Evolutionary conservation across 192 early-diverging fungal species (phyloP).

Genomic region (Entomortierella parvispora): DNA sequence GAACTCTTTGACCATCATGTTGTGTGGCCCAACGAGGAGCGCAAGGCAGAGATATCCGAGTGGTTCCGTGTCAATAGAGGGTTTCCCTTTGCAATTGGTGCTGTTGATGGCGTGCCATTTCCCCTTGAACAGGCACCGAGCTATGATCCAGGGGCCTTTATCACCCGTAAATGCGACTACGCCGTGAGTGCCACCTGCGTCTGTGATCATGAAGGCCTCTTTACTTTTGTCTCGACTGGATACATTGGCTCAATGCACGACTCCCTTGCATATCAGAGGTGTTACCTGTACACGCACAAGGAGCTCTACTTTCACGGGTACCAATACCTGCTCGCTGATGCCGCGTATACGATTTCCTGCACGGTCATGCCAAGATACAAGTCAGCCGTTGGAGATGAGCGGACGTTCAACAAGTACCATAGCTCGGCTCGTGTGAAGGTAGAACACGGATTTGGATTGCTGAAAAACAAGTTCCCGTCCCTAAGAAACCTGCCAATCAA

Average conservation of each 20-base stretch:
- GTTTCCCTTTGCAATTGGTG: conserved; percentile 18
- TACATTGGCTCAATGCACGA: conserved; percentile 14
- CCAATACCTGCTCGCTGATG: conserved; percentile 7
- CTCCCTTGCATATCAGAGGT: background rate
- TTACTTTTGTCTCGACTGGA: conserved; percentile 9
- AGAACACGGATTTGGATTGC: background rate
- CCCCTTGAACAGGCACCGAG: conserved; percentile 3
- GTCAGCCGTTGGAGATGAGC: background rate
- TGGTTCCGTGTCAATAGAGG: conserved; percentile 8
- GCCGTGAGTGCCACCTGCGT: conserved; percentile 21
- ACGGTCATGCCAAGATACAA: conserved; percentile 6
- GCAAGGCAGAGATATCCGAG: background rate
- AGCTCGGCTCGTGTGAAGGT: background rate
- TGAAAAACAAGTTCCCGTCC: background rate
- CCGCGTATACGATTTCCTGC: background rate
- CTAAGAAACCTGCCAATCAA: background rate
- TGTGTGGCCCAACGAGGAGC: conserved; percentile 13
- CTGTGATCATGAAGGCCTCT: conserved; percentile 9
- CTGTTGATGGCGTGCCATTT: conserved; percentile 20
- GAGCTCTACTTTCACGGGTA: background rate
- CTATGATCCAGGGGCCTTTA: conserved; percentile 2
- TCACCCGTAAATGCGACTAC: conserved; percentile 11
- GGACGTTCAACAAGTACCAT: background rate
- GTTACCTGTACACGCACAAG: background rate
- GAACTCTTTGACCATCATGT: background rate